These are phyloP conservation scores for Heliamphora exappendiculata DNA, from an alignment of 148 eudicot genomes.

Conservation along the genomic window DNA sequence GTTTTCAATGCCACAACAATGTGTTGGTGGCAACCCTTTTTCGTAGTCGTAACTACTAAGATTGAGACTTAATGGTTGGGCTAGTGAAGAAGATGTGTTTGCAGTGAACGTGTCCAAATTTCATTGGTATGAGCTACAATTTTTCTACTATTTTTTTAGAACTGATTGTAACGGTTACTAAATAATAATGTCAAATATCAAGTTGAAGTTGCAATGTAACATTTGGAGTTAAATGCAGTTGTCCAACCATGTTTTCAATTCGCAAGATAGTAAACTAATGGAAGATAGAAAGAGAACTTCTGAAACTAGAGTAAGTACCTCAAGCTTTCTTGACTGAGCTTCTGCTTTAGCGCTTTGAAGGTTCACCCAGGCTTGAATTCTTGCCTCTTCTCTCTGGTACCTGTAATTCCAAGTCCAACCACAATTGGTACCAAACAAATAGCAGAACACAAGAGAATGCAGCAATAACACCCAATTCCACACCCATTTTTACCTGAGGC, in stretches of 20 bases:
- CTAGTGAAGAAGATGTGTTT: no score
- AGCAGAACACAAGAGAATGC: background rate
- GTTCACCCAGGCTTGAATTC: slow-evolving; percentile 89
- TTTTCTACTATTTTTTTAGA: no score
- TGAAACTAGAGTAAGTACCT: slow-evolving; percentile 34
- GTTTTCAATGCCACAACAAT: no score
- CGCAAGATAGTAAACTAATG: background rate
- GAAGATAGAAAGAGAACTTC: background rate
- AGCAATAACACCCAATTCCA: background rate
- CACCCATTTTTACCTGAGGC: slow-evolving; percentile 45
- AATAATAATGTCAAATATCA: background rate
- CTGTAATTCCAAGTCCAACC: slow-evolving; percentile 23
- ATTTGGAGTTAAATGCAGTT: background rate
- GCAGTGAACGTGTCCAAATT: no score
- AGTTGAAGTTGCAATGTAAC: background rate
- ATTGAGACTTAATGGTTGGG: no score
- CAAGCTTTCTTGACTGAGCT: slow-evolving; percentile 89
- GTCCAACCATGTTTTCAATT: background rate
- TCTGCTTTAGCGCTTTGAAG: slow-evolving; percentile 93
- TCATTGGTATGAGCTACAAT: no score
- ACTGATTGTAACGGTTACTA: no score
- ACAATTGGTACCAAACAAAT: background rate
- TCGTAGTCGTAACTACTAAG: no score
- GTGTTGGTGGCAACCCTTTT: no score
- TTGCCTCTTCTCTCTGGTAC: slow-evolving; percentile 92